These are phyloP conservation scores for Coemansia sp. DNA, from an alignment of 192 early-diverging fungal species.

Conservation along the genomic window DNA sequence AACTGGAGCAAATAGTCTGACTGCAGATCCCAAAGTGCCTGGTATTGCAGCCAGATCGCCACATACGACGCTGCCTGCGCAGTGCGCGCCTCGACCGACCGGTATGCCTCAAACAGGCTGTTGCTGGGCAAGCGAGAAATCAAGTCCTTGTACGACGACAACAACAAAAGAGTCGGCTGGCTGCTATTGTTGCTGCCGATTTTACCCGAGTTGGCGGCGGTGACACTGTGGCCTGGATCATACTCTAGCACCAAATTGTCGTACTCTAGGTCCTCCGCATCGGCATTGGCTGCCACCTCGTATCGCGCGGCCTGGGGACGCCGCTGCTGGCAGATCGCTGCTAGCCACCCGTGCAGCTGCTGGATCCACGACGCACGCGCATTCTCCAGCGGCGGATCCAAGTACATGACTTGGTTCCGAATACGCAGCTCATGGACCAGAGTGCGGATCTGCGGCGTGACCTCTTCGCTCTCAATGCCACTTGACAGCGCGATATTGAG, in stretches of 20 bases:
- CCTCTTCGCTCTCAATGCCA: slow-evolving; percentile 45
- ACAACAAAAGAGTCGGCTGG: too few species aligned
- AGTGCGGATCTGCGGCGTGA: slow-evolving; percentile 67
- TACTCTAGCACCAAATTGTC: slow-evolving; percentile 58
- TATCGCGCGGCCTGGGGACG: slow-evolving; percentile 91
- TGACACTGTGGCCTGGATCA: slow-evolving; percentile 50
- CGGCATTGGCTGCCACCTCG: slow-evolving; percentile 71
- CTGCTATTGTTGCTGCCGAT: too few species aligned
- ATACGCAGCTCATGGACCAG: slow-evolving; percentile 89
- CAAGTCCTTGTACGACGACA: slow-evolving; percentile 45
- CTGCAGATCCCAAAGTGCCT: slow-evolving; percentile 98
- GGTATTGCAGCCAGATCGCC: slow-evolving; percentile 96
- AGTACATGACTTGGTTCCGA: slow-evolving; percentile 94
- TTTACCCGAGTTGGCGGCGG: background rate
- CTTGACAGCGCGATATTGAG: slow-evolving; percentile 36
- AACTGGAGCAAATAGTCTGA: slow-evolving; percentile 76
- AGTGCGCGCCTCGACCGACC: slow-evolving; percentile 79
- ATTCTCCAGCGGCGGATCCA: slow-evolving; percentile 95
- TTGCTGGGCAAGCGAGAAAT: slow-evolving; percentile 72
- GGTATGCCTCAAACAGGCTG: slow-evolving; percentile 79
- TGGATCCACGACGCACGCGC: slow-evolving; percentile 87
- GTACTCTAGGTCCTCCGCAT: slow-evolving; percentile 64
- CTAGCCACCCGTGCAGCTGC: slow-evolving; percentile 94
- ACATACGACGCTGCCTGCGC: slow-evolving; percentile 83
- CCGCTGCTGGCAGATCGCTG: slow-evolving; percentile 81